Conservation (phyloP, 176 grass and related monocot genomes). For the Bonia amplexicaulis region DNA sequence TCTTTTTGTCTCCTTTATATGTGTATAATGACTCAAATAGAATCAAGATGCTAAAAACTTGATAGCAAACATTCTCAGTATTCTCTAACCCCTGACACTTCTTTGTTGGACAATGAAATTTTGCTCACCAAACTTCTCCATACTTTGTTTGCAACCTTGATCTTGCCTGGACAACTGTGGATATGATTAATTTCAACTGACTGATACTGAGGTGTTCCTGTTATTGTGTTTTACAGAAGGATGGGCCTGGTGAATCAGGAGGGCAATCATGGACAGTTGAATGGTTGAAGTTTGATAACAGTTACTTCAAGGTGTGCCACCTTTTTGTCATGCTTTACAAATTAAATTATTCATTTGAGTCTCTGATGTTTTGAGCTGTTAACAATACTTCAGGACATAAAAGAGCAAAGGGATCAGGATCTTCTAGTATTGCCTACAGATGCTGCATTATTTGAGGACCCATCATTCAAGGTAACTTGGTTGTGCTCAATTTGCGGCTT, state of each 20-base stretch:
- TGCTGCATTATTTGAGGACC: conserved; percentile 83
- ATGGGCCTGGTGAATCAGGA: conserved; percentile 92
- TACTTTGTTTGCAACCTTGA: not conserved
- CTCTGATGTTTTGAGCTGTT: conserved; percentile 1
- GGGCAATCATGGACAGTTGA: conserved; percentile 92
- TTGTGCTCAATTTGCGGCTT: not conserved
- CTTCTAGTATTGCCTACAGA: conserved; percentile 89
- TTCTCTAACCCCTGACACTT: not conserved
- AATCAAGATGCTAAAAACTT: not conserved
- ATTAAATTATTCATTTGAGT: not conserved
- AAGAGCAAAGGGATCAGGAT: conserved; percentile 74
- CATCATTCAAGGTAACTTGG: conserved; percentile 66
- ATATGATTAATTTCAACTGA: not conserved
- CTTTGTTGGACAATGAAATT: not conserved
- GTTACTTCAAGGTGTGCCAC: conserved; percentile 67
- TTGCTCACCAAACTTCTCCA: not conserved
- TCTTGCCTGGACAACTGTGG: not conserved
- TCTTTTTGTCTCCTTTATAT: not conserved
- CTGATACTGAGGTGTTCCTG: not conserved
- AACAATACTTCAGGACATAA: conserved; percentile 71
- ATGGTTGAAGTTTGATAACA: conserved; percentile 98
- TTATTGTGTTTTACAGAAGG: conserved; percentile 58
- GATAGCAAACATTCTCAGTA: not conserved
- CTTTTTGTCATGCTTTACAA: conserved; percentile 20
- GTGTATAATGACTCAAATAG: not conserved